Evolutionary conservation across 495 filamentous ascomycete genomes (phyloP), one percentile per base, ranked within the genome.

Genomic region (Paragyromitra xinjiangensis): DNA sequence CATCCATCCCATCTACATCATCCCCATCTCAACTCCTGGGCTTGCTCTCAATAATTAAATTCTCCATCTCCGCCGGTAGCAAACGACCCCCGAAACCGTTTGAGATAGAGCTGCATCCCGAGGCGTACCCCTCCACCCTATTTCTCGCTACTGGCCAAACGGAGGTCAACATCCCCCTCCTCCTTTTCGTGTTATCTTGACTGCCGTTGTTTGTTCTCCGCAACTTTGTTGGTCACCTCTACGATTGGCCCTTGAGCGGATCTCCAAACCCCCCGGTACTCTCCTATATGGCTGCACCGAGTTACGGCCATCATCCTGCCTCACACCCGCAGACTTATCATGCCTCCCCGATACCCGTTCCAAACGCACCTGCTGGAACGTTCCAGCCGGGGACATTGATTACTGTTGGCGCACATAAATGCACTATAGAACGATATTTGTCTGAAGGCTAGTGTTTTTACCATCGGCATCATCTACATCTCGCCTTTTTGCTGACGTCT

Each of bases 371-470:
- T 22, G 89, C 92, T 51, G 95, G 95, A 67, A 98, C 96, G 50
- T 98, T 99, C 82, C 85, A 90, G 45, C 91, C 96, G 16, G 94
- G 94, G 7, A 99, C 95, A 73, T 96, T 97, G 85, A 94, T 99
- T 81, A 94, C 97, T 80, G 93, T 97, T 44, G 95, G 95, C 81
- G 88, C 87, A 73, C 96, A 98, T 84, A 90, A 94, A 74, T 96
- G 97, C 37, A 88, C 94, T n/a, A 95, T 99, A 68, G 95, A 98
- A 81, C 96, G 94, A 83, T 99, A 99, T 86, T 90, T 99, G 40
- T 98, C 95, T 53, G 95, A 99, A 87, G 95, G 81, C 74, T 81
- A 56, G 81, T 79, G 40, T 56, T 62, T 72, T 29, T 55, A n/a
- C 78, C 55, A 69, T 80, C 45, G 9, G 22, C 50, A 62, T 50